These are phyloP conservation scores for Fusarium keratoplasticum DNA, from an alignment of 2,329 filamentous ascomycete species.

Conservation along the genomic window DNA sequence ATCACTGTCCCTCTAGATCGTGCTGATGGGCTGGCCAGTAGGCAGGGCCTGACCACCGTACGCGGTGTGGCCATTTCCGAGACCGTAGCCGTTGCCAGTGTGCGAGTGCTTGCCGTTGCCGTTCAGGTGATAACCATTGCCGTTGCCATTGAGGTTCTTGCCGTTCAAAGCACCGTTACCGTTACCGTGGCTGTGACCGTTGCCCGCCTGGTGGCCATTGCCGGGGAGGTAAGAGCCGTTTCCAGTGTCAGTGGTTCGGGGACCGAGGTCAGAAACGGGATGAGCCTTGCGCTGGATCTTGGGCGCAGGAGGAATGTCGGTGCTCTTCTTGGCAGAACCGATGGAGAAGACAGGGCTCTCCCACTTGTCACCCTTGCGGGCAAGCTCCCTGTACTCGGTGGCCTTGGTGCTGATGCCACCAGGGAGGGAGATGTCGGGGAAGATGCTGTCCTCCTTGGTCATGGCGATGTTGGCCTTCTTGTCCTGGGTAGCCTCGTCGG, in stretches of 20 bases:
- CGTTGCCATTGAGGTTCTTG: constrained; percentile 8
- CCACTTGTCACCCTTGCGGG: constrained; percentile 91
- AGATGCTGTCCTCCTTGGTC: constrained; percentile 85
- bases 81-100: constrained; percentile 31
- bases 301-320: constrained; percentile 73
- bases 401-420: constrained; percentile 90
- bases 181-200: constrained; percentile 13
- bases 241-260: constrained; percentile 23
- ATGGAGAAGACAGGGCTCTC: constrained; percentile 94
- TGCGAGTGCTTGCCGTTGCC: constrained; percentile 24
- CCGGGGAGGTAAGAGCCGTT: constrained; percentile 31
- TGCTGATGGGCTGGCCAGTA: constrained; percentile 30
- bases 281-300: constrained; percentile 60
- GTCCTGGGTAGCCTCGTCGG: constrained; percentile 68
- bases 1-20: constrained; percentile 28
- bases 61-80: constrained; percentile 11
- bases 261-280: constrained; percentile 18
- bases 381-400: constrained; percentile 90
- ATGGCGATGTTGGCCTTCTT: constrained; percentile 71
- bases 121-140: constrained; percentile 23
- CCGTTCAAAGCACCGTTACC: constrained; percentile 34
- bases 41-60: constrained; percentile 2
- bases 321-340: constrained; percentile 79
- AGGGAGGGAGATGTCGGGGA: constrained; percentile 87
- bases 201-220: constrained; percentile 21